phyloP scores from a whole-genome alignment of 2,329 filamentous ascomycete genomes.

The Orbilia quercus region DNA sequence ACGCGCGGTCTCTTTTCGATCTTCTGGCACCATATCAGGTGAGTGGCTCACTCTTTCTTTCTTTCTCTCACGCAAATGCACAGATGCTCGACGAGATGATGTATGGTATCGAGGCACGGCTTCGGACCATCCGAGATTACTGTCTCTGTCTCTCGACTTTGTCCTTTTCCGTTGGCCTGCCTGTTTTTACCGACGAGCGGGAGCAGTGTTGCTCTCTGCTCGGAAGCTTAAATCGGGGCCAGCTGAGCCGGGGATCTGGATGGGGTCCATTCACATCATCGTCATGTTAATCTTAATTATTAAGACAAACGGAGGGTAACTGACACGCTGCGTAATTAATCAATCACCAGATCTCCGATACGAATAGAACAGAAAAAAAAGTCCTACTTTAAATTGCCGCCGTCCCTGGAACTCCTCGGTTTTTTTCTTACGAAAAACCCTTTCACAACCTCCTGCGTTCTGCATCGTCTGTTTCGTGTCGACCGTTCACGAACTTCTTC shows the following conservation, averaged over 20 bases:
- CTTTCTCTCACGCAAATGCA: background rate
- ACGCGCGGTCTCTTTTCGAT: conserved; percentile 2
- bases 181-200: background rate
- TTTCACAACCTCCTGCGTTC: conserved; percentile 3
- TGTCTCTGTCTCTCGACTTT: background rate
- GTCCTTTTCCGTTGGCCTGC: background rate
- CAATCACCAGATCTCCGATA: conserved; percentile 11
- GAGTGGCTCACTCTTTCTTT: conserved; percentile 19
- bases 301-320: conserved; percentile 9
- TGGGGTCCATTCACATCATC: conserved; percentile 9
- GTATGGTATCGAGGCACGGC: background rate
- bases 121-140: background rate
- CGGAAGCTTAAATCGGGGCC: conserved; percentile 28
- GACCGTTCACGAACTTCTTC: conserved; percentile 7
- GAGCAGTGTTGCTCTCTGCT: background rate
- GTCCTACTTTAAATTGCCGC: conserved; percentile 26
- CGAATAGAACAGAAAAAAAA: background rate
- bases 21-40: conserved; percentile 41
- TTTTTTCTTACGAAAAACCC: background rate
- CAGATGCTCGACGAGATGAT: background rate
- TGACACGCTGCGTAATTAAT: conserved; percentile 36
- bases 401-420: conserved; percentile 6
- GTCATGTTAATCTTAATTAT: conserved; percentile 12
- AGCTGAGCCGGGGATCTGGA: too few species aligned
- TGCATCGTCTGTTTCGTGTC: background rate